Evolutionary conservation across 2,329 filamentous ascomycete genomes (phyloP), one percentile per base, ranked within the genome.

Genomic region (Aspergillus sp.): DNA sequence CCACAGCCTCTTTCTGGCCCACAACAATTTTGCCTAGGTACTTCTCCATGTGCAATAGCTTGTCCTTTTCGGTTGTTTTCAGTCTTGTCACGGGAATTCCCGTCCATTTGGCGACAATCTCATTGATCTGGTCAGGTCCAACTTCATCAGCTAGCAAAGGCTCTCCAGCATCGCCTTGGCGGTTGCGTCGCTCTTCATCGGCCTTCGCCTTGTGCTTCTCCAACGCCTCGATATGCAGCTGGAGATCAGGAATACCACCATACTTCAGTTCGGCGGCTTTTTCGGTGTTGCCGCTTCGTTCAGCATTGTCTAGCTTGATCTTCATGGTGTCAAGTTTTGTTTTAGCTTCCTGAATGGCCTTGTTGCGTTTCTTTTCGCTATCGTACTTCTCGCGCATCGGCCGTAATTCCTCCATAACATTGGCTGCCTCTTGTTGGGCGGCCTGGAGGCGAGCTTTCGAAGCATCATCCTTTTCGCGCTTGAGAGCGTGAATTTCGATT

Each of bases 91-190:
- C 91, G 1, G 95, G 95, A 66, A 99, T 99, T 63, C 95, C 95
- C n/a, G 95, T 99, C 91, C 93, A 97, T 60, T 92, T 88, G 55
- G 90, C 90, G 53, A 99, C 95, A 61, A 99, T 99, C 72, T 98
- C 93, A 73, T 99, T 98, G 82, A 99, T 99, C 75, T 99, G 93
- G 64, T 99, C 95, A 11, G 93, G 92, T 6, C 95, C 95, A 64
- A 99, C 95, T 47, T 95, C 85, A 72, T 99, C 95, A 3, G 93
- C 96, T 55, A 98, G 84, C 74, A 98, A 88, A 23, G 90, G 72
- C 56, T 85, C 85, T 53, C 87, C 85, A 55, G 85, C 84, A 4
- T 81, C 76, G 37, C 90, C 90, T 27, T 79, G 75, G 31, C 78
- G 77, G 43, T 77, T 75, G 52, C 77, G 80, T 55, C 82, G 79